Conservation (phyloP, 139 green algal species). For the Chlorokybus atmophyticus region DNA sequence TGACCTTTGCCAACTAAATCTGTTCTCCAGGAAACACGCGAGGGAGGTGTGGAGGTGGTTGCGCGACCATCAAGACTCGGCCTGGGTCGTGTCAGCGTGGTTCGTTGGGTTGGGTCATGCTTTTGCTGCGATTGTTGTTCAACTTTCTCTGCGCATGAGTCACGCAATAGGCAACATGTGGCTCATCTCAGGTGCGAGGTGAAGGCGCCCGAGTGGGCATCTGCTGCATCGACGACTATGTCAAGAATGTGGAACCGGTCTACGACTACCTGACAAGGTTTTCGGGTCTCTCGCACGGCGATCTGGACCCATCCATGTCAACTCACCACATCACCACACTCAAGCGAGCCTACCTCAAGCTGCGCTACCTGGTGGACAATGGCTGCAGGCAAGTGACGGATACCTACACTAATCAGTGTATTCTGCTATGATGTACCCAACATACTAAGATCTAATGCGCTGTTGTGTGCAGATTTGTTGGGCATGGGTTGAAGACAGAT, state of each 20-base stretch:
- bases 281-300: conserved; percentile 33
- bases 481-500: conserved; percentile 88
- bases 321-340: conserved; percentile 74
- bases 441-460: no score
- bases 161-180: no score
- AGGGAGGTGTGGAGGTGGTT: conserved; percentile 26
- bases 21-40: conserved; percentile 22
- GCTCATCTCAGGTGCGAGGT: conserved; percentile 46
- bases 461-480: conserved; percentile 82
- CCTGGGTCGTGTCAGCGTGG: conserved; percentile 70
- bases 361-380: conserved; percentile 58
- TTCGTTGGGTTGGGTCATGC: conserved; percentile 18
- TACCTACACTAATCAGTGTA: no score
- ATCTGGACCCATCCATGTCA: conserved; percentile 46
- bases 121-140: neutral
- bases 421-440: no score
- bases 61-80: conserved; percentile 46
- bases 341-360: conserved; percentile 68
- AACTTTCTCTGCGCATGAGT: no score
- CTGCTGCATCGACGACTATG: conserved; percentile 83
- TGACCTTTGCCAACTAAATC: no score
- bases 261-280: conserved; percentile 88
- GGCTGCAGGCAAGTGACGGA: no score
- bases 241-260: conserved; percentile 72
- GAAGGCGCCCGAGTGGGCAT: conserved; percentile 33